Conservation (phyloP, 2,329 filamentous ascomycete genomes). For the Ceratocystis cacaofunesta region DNA sequence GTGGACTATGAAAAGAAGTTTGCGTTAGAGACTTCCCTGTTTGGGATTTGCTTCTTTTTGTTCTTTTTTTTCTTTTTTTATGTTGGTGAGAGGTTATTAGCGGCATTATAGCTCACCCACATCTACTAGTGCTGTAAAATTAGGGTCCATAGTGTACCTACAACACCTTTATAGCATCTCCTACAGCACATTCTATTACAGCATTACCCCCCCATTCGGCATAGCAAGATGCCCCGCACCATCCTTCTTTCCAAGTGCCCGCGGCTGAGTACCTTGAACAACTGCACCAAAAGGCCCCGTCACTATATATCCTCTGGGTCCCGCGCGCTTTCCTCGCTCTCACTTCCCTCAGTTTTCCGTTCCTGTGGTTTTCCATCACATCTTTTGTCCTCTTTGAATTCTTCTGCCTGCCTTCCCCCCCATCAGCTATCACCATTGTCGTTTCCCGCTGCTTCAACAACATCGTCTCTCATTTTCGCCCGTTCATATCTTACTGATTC, state of each 20-base stretch:
- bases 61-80: not conserved
- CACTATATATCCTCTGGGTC: constrained; percentile 13
- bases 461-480: constrained; percentile 9
- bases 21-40: not conserved
- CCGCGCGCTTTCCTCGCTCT: constrained; percentile 15
- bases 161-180: too few species aligned
- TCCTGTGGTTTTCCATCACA: constrained; percentile 14
- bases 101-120: too few species aligned
- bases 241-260: constrained; percentile 21
- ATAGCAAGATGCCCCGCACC: constrained; percentile 32
- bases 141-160: too few species aligned
- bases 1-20: not conserved
- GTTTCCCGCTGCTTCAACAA: not conserved
- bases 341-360: constrained; percentile 17
- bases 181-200: too few species aligned
- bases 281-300: constrained; percentile 2
- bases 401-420: constrained; percentile 4
- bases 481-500: constrained; percentile 39
- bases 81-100: not conserved
- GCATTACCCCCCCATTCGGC: too few species aligned
- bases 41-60: not conserved
- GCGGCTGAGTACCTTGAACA: constrained; percentile 8
- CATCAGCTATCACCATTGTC: constrained; percentile 2
- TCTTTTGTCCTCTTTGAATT: constrained; percentile 13
- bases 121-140: too few species aligned